A percentile compares a stretch with the other conserved stretches of the same genome.
phyloP scores from a whole-genome alignment of 306 rosid species.

The Dicorynia guianensis region DNA sequence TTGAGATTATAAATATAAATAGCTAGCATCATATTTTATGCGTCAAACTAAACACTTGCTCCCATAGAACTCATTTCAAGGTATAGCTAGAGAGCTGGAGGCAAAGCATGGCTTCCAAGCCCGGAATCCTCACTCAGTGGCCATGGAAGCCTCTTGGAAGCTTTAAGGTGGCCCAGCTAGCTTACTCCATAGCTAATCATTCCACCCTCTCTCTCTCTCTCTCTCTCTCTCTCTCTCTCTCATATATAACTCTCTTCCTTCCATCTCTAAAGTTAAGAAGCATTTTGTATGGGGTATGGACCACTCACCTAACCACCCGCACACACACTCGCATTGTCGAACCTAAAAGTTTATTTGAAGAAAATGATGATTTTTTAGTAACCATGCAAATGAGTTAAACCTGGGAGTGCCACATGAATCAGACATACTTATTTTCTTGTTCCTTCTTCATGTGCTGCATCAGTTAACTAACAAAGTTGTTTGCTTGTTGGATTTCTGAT shows the following conservation, averaged over 20 bases:
- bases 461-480: not conserved
- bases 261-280: too few species aligned
- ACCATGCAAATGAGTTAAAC: not conserved
- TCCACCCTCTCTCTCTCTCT: not conserved
- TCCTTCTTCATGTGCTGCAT: not conserved
- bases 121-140: constrained; percentile 74
- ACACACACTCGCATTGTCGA: not conserved
- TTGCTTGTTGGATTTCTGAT: not conserved
- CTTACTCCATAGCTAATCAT: not conserved
- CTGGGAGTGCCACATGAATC: not conserved
- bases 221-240: not conserved
- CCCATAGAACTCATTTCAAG: too few species aligned
- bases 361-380: not conserved
- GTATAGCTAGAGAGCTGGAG: not conserved
- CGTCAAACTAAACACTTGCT: not conserved
- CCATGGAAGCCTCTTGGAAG: constrained; percentile 72
- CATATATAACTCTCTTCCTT: too few species aligned
- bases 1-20: not conserved
- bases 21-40: not conserved
- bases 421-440: not conserved
- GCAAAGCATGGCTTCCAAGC: constrained; percentile 60
- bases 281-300: not conserved
- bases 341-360: not conserved
- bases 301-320: not conserved
- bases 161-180: constrained; percentile 49